Base-by-base conservation (phyloP, 108 stramenopile genomes). In the Conticribra guillardii region DNA sequence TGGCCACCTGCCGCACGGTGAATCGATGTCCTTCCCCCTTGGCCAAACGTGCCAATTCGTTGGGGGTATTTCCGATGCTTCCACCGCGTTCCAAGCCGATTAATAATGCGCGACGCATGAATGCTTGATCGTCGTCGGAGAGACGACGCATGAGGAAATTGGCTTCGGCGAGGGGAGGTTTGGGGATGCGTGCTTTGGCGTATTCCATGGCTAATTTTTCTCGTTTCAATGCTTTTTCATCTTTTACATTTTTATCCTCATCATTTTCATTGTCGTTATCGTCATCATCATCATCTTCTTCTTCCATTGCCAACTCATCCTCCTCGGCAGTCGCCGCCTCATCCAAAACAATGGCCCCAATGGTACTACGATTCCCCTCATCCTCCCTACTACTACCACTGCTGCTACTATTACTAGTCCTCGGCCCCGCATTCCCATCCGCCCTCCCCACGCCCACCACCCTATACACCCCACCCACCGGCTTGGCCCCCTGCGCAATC, bases 401-500 rank as follows among this genome's bases (percentile, higher is more conserved):
- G n/a, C n/a, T n/a, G n/a, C n/a, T n/a, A n/a, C n/a, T n/a, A n/a
- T n/a, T n/a, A n/a, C n/a, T n/a, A n/a, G n/a, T n/a, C n/a, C n/a
- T n/a, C n/a, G n/a, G 51, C 18, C 26, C 21, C 1, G 48, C 18
- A 2, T 60, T 57, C 29, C 46, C 22, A 1, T 28, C 52, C n/a
- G 48, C 29, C n/a, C 67, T 45, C 0, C 76, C 76, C 24, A 58
- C 79, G 24, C 82, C 85, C 23, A 92, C 85, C 19, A 95, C 81
- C 47, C 85, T 73, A 67, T 95, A 95, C 1, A 92, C 82, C 32
- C 89, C 89, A 34, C 94, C 94, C 0, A 95, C 91, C 0, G 89
- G 89, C 53, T 92, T 92, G 41, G 90, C 90, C 16, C 94, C 94
- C 61, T 89, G 86, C 22, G 94, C 88, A 28, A 92, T 66, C 85